These are phyloP conservation scores for Ceratobasidium sp. DNA, from an alignment of 1,284 basidiomycete genomes.

Conservation along the genomic window DNA sequence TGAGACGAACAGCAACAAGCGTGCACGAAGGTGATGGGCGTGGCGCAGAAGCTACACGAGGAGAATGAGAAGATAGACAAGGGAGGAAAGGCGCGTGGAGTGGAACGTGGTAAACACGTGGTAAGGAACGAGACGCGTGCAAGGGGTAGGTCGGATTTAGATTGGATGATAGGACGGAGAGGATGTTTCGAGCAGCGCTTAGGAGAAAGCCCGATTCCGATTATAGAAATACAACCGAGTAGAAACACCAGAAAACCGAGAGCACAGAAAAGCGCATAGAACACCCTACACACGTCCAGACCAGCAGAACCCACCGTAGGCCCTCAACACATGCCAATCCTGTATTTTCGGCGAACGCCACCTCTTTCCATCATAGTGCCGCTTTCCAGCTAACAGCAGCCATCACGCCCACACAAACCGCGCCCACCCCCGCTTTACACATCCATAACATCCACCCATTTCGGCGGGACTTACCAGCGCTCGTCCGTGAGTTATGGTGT, in stretches of 20 bases:
- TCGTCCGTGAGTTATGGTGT: constrained; percentile 80
- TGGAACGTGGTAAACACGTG: constrained; percentile 30
- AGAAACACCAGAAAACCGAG: constrained; percentile 6
- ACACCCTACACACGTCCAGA: background rate
- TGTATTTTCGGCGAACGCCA: background rate
- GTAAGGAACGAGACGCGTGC: constrained; percentile 3
- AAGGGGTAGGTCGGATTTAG: background rate
- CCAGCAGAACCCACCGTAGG: background rate
- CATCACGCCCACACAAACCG: constrained; percentile 44
- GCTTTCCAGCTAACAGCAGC: constrained; percentile 40
- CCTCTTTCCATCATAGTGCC: constrained; percentile 11
- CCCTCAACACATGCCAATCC: background rate
- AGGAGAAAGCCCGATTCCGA: background rate
- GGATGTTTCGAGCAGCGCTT: background rate
- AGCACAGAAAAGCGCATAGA: constrained; percentile 14
- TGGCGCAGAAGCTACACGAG: background rate
- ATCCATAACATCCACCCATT: constrained; percentile 28
- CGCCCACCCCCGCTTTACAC: constrained; percentile 39
- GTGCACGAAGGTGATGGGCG: background rate
- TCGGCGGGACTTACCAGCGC: constrained; percentile 39
- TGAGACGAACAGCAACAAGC: background rate
- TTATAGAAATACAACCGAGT: background rate
- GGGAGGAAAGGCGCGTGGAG: constrained; percentile 10
- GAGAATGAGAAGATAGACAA: constrained; percentile 2
- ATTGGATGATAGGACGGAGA: background rate